Evolutionary conservation across 257 asterid species (phyloP), one percentile per base, ranked within the genome.

Genomic region (Sherardia arvensis): DNA sequence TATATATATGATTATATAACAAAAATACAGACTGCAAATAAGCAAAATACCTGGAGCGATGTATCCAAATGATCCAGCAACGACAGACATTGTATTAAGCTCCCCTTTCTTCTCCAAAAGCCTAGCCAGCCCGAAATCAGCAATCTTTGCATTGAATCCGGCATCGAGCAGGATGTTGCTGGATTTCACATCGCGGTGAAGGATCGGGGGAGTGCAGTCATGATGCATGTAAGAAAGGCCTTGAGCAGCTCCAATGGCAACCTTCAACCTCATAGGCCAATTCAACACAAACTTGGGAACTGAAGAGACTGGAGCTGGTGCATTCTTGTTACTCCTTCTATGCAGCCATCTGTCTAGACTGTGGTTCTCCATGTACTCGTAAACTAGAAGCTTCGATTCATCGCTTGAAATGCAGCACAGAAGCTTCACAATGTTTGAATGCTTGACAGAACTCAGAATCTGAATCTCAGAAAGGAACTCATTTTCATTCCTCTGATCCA

Each of bases 261-360:
- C 69, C 55, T 74, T 62, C 73, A 78, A 15, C 69, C 83, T 65
- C 47, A 29, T 69, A 29, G 78, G 77, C 80, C 80, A 78, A 14
- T 78, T 77, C 47, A 78, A 68, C 8, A 74, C 76, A 21, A 71
- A 77, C 61, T 73, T 77, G 64, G 71, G 84, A 4, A 75, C 76
- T 27, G 81, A 73, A 32, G 83, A 43, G 51, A 17, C 51, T 20
- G 17, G 70, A 5, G 93, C 49, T 58, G 51, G 51, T 58, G 25
- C 45, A 40, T 45, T 10, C 62, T 48, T 21, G 64, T 72, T 77
- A 48, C 53, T 71, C 66, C 73, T 81, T 45, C 73, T 10, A 38
- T 81, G 95, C 65, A 91, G 75, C 98, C 98, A 88, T 59, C 69
- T 70, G 62, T 91, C 98, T 23, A 91, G 76, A 53, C 98, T 91